phyloP scores from a whole-genome alignment of 768 basidiomycete genomes.

The Lactarius deliciosus region DNA sequence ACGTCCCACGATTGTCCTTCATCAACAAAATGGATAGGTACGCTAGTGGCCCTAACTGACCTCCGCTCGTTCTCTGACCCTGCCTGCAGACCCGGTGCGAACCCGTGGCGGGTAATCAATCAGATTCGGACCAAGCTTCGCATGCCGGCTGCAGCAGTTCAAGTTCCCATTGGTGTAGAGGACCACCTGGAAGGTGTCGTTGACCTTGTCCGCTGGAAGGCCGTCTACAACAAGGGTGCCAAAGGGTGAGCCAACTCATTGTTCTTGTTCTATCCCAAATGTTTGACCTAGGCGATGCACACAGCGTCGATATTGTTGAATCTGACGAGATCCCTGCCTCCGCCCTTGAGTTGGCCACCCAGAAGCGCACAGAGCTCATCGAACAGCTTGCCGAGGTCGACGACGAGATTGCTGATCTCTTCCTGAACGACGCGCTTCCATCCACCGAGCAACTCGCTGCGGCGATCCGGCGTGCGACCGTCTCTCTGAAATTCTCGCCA shows the following conservation, averaged over 20 bases:
- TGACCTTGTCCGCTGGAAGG: slow-evolving; percentile 92
- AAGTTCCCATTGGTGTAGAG: slow-evolving; percentile 92
- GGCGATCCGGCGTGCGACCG: slow-evolving; percentile 88
- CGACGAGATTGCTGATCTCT: slow-evolving; percentile 88
- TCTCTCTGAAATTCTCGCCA: slow-evolving; percentile 87
- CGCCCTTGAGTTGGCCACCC: slow-evolving; percentile 68
- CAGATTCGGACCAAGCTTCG: slow-evolving; percentile 91
- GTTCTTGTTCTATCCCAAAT: background rate
- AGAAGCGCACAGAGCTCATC: slow-evolving; percentile 88
- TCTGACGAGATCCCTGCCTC: slow-evolving; percentile 85
- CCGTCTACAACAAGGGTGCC: slow-evolving; percentile 89
- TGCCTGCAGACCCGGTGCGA: slow-evolving; percentile 79
- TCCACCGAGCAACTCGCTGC: slow-evolving; percentile 68
- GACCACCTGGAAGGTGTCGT: slow-evolving; percentile 87
- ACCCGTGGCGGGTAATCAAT: slow-evolving; percentile 91
- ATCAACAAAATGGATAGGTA: slow-evolving; percentile 99
- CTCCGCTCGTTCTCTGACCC: background rate
- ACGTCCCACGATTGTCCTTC: slow-evolving; percentile 93
- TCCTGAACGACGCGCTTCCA: slow-evolving; percentile 82
- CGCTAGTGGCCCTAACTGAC: slow-evolving; percentile 11
- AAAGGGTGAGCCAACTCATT: slow-evolving; percentile 70
- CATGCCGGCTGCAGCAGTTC: slow-evolving; percentile 91
- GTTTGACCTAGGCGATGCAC: background rate
- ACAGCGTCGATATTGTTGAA: slow-evolving; percentile 72
- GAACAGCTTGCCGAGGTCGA: slow-evolving; percentile 97